phyloP scores from a whole-genome alignment of 2,329 filamentous ascomycete species.

The Dothiorella sarmentorum region DNA sequence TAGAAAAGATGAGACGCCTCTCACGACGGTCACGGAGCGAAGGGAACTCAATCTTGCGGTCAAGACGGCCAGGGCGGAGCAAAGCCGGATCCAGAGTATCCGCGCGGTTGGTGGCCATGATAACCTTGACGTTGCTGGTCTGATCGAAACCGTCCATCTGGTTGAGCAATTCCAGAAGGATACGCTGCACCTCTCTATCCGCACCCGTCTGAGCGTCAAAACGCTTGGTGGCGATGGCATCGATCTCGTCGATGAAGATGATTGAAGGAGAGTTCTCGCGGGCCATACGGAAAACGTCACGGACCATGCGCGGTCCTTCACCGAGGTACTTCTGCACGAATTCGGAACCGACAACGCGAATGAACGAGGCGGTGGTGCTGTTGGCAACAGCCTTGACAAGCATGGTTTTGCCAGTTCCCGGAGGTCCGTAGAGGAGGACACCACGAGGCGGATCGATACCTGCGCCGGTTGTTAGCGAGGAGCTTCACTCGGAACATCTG shows the following conservation, averaged over 20 bases:
- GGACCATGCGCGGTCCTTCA: constrained; percentile 97
- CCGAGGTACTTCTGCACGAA: constrained; percentile 99
- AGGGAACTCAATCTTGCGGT: constrained; percentile 99
- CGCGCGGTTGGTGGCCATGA: constrained; percentile 98
- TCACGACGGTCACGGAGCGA: constrained; percentile 89
- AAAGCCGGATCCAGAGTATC: constrained; percentile 95
- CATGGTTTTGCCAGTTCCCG: constrained; percentile 96
- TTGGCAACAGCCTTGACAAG: constrained; percentile 97
- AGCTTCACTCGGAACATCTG: background rate
- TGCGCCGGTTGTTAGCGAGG: constrained; percentile 23
- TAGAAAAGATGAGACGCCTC: constrained; percentile 92
- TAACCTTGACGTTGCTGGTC: constrained; percentile 98
- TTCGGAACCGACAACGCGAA: constrained; percentile 95
- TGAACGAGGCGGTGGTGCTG: constrained; percentile 96
- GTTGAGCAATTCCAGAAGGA: constrained; percentile 93
- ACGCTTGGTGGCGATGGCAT: constrained; percentile 97
- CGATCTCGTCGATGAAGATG: constrained; percentile 99
- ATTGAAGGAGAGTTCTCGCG: constrained; percentile 97
- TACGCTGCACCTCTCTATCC: constrained; percentile 97
- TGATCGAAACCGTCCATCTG: constrained; percentile 99
- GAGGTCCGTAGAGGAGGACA: constrained; percentile 92
- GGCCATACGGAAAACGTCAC: constrained; percentile 98
- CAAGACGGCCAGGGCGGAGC: constrained; percentile 88
- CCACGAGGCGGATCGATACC: constrained; percentile 92
- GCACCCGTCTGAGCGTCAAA: constrained; percentile 98